Evolutionary conservation across 1,284 basidiomycete species (phyloP).

Genomic region (Rhizoctonia solani): DNA sequence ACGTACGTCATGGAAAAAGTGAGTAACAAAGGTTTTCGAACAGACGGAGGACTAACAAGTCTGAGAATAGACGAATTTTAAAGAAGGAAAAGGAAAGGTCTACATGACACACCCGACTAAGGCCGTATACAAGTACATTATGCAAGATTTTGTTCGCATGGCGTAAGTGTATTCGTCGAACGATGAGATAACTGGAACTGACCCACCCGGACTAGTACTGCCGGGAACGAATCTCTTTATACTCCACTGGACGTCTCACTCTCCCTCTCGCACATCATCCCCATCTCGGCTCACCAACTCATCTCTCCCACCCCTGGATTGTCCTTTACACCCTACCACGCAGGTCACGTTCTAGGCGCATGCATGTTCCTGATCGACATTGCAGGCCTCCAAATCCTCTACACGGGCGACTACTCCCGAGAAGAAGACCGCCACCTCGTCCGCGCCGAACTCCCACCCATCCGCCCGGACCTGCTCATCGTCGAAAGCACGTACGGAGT

Average conservation of each 20-base stretch:
- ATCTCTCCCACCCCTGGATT: slow-evolving; percentile 90
- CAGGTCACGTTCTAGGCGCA: slow-evolving; percentile 95
- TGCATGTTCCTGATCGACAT: slow-evolving; percentile 99
- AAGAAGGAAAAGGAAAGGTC: slow-evolving; percentile 92
- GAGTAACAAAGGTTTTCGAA: neutral
- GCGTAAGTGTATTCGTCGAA: slow-evolving; percentile 59
- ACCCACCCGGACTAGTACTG: slow-evolving; percentile 61
- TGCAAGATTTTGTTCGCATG: slow-evolving; percentile 98
- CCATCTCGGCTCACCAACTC: slow-evolving; percentile 95
- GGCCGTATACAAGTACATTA: slow-evolving; percentile 97
- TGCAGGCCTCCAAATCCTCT: slow-evolving; percentile 91
- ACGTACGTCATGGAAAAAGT: slow-evolving; percentile 99
- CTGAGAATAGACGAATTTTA: slow-evolving; percentile 81
- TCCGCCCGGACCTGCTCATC: slow-evolving; percentile 93
- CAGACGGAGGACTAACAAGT: neutral
- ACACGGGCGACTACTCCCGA: slow-evolving; percentile 97
- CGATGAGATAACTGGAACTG: neutral
- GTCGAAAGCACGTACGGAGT: slow-evolving; percentile 98
- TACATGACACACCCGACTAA: slow-evolving; percentile 99
- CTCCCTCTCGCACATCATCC: slow-evolving; percentile 90
- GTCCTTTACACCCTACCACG: slow-evolving; percentile 96
- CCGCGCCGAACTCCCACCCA: slow-evolving; percentile 91
- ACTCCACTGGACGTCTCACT: slow-evolving; percentile 88
- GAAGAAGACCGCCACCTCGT: slow-evolving; percentile 98
- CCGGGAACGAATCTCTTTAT: slow-evolving; percentile 78